Percentiles rank a stretch among this genome's conserved stretches.
Conservation (phyloP, 2,329 filamentous ascomycete species). For the Myriosclerotinia scirpicola region DNA sequence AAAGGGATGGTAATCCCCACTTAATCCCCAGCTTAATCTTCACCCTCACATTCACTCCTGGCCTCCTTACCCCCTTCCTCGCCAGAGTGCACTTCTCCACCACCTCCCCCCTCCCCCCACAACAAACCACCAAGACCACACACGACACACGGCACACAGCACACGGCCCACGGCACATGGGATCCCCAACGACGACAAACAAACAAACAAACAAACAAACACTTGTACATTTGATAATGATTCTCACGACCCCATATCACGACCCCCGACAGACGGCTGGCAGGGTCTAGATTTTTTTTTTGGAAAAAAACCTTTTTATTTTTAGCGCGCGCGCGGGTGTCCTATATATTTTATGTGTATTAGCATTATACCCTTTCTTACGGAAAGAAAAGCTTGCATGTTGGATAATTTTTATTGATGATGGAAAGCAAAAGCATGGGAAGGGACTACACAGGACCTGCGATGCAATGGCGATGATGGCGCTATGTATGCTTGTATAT, state of each 20-base stretch:
- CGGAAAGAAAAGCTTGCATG: constrained; percentile 17
- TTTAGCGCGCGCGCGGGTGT: background rate
- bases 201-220: background rate
- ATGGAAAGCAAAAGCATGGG: background rate
- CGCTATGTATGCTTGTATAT: constrained; percentile 8
- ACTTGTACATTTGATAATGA: constrained; percentile 10
- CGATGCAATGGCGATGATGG: background rate
- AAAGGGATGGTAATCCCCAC: constrained; percentile 29
- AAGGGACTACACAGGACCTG: constrained; percentile 4
- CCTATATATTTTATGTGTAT: background rate
- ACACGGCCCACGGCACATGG: background rate
- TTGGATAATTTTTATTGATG: constrained; percentile 14
- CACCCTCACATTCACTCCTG: background rate
- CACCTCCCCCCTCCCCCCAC: no score
- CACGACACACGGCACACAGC: no score
- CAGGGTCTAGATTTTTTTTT: constrained; percentile 4
- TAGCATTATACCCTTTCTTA: constrained; percentile 26
- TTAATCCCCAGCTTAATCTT: background rate
- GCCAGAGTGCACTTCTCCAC: background rate
- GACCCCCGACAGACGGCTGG: background rate
- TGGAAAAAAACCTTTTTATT: background rate
- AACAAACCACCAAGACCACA: background rate
- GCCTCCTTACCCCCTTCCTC: background rate
- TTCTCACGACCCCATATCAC: constrained; percentile 10
- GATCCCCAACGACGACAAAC: background rate